Base-by-base conservation (phyloP, 306 rosid species). In the Echinosophora koreensis region DNA sequence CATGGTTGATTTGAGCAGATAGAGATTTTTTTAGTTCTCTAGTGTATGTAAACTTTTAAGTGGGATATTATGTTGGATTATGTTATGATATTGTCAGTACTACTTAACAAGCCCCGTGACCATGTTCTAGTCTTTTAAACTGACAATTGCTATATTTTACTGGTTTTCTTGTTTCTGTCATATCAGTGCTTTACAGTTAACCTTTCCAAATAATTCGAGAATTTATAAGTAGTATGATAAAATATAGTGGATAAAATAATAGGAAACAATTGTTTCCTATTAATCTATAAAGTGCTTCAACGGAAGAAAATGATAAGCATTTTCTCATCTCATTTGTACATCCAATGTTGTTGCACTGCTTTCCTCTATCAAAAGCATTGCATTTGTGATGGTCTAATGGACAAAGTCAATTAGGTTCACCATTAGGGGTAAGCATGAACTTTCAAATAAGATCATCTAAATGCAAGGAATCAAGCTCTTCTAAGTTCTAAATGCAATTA, bases 311-410 rank as follows among this genome's bases (percentile, higher is more conserved):
- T 13, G 17, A 54, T 27, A 50, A 66, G 4, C 1, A 13, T 13
- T 81, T 58, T 59, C 4, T 38, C 15, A 51, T 64, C 47, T 56
- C 71, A 8, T 34, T 56, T 76, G 18, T 28, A 17, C 12, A 9
- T 77, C 51, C 65, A 57, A 30, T 42, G n/a, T 15, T 35, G 67
- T 37, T 74, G 12, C 65, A 10, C 49, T 66, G 65, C 65, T 82
- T 58, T 82, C 54, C 49, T 30, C 58, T 15, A 8, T 64, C 55
- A 72, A 71, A 38, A 30, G 28, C 44, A 58, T 68, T 39, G 61
- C 59, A 59, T 68, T 66, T 78, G 66, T 57, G 47, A 32, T 77
- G 46, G 35, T 50, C 54, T 57, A 38, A 32, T 77, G 46, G 35
- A 59, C 54, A 64, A 37, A 32, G 74, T 60, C 37, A 72, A 15